A percentile compares a stretch with the other conserved stretches of the same genome.
phyloP scores from a whole-genome alignment of 768 basidiomycete species.

The Suillus variegatus region DNA sequence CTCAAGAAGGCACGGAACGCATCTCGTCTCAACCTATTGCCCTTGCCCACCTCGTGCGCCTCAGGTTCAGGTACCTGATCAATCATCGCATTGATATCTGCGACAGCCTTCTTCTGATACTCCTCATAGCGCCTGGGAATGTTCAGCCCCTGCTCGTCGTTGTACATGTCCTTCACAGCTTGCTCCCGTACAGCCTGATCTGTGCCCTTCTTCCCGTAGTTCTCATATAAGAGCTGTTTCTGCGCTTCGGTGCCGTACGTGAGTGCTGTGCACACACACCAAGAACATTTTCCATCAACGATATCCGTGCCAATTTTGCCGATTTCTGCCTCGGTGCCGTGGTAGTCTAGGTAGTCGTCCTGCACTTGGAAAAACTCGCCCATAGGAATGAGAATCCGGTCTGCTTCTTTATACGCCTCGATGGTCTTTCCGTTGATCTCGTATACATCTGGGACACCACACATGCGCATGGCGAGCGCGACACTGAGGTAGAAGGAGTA shows the following conservation, averaged over 20 bases:
- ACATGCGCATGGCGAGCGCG: constrained; percentile 88
- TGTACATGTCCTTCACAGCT: constrained; percentile 69
- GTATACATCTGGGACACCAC: constrained; percentile 57
- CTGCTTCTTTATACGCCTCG: constrained; percentile 70
- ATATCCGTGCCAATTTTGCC: constrained; percentile 99
- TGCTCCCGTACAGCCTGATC: constrained; percentile 44
- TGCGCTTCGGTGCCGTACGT: constrained; percentile 54
- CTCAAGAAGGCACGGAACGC: constrained; percentile 86
- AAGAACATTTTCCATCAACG: constrained; percentile 97
- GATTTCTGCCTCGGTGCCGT: constrained; percentile 85
- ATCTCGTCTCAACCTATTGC: constrained; percentile 52
- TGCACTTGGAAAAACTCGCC: constrained; percentile 99
- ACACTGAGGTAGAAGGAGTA: constrained; percentile 99
- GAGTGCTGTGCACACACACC: constrained; percentile 92
- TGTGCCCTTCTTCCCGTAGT: constrained; percentile 61
- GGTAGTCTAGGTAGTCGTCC: constrained; percentile 95
- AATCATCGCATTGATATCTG: constrained; percentile 62
- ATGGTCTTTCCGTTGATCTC: constrained; percentile 39
- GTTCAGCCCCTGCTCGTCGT: constrained; percentile 58
- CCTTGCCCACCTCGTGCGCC: constrained; percentile 39
- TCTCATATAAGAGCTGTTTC: constrained; percentile 58
- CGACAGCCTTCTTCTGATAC: constrained; percentile 44
- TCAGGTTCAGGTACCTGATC: constrained; percentile 65
- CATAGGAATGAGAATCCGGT: constrained; percentile 83
- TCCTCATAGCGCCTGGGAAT: constrained; percentile 68